Base-by-base conservation (phyloP, 2,329 filamentous ascomycete species). In the Talaromyces sp. region DNA sequence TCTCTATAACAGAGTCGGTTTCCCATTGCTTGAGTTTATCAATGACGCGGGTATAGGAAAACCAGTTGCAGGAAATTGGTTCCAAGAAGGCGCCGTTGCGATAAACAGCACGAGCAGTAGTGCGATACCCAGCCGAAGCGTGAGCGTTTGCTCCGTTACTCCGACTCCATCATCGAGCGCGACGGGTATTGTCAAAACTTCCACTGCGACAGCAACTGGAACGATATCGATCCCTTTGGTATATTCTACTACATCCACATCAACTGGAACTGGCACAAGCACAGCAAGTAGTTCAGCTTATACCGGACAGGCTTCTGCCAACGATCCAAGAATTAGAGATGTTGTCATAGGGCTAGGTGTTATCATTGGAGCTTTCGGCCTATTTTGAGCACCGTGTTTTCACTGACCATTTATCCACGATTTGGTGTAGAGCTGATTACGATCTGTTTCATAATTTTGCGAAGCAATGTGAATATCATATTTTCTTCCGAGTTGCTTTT, bases 61-160 rank as follows among this genome's bases (percentile, higher is more conserved):
- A n/a, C 37, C 50, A 16, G 57, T 65, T n/a, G 63, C 63, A 13
- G 56, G 27, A 35, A 65, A 65, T 33, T 65, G 63, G 63, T 65
- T 65, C 37, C 33, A 14, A 5, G 45, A 60, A 54, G 27, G 54
- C 7, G n/a, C 16, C 24, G 13, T 33, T 22, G 37, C 22, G 11
- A 31, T 27, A n/a, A 61, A 11, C 33, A 49, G 10, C 31, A 50
- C 43, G 3, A 61, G 59, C 31, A 31, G 49, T 16, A 61, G 59
- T 37, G 27, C 41, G 37, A 16, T 50, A 39, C 27, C 59, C n/a
- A 61, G 31, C 27, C 49, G 49, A 52, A 52, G 49, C 8, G 33
- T 35, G 6, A 49, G 43, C n/a, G 6, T 61, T 41, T 52, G 59
- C 43, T 61, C 59, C 35, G 45, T 52, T 11, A 52, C 45, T 41